These are phyloP conservation scores for Inga leiocalycina DNA, from an alignment of 306 rosid species.

Conservation along the genomic window DNA sequence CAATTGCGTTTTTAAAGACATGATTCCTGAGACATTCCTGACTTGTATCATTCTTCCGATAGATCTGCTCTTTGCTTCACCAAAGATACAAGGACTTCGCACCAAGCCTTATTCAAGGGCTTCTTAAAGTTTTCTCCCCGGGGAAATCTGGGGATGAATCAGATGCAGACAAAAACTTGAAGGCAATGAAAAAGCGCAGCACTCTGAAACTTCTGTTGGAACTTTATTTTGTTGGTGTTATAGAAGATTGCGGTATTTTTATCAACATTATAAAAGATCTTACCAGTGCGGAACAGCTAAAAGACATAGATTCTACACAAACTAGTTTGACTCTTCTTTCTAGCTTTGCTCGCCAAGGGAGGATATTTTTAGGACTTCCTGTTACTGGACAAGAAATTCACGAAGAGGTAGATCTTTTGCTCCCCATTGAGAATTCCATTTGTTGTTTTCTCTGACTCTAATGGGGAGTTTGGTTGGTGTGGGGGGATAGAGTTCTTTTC, in stretches of 20 bases:
- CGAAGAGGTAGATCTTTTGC: constrained; percentile 68
- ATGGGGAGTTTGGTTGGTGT: not conserved
- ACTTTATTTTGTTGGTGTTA: constrained; percentile 91
- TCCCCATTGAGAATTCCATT: constrained; percentile 4
- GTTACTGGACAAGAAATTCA: constrained; percentile 77
- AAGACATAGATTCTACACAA: constrained; percentile 90
- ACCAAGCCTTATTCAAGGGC: constrained; percentile 90
- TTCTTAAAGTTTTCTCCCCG: constrained; percentile 85
- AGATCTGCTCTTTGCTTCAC: constrained; percentile 98
- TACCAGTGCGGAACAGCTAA: constrained; percentile 78
- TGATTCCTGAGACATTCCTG: constrained; percentile 31
- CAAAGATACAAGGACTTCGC: constrained; percentile 97
- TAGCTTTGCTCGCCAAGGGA: constrained; percentile 98
- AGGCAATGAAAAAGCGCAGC: constrained; percentile 99
- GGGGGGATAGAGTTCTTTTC: not conserved
- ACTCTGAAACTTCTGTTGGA: constrained; percentile 85
- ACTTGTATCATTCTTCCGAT: constrained; percentile 31
- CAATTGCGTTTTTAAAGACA: constrained; percentile 16
- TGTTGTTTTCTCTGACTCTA: constrained; percentile 18
- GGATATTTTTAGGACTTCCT: constrained; percentile 82
- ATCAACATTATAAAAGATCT: constrained; percentile 89
- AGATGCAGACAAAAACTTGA: constrained; percentile 80
- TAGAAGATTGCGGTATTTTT: constrained; percentile 82
- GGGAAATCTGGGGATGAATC: constrained; percentile 87
- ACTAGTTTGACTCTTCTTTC: constrained; percentile 98